Evolutionary conservation across 352 stramenopile genomes (phyloP), one percentile per base, ranked within the genome.

Genomic region (Globisporangium nunn): DNA sequence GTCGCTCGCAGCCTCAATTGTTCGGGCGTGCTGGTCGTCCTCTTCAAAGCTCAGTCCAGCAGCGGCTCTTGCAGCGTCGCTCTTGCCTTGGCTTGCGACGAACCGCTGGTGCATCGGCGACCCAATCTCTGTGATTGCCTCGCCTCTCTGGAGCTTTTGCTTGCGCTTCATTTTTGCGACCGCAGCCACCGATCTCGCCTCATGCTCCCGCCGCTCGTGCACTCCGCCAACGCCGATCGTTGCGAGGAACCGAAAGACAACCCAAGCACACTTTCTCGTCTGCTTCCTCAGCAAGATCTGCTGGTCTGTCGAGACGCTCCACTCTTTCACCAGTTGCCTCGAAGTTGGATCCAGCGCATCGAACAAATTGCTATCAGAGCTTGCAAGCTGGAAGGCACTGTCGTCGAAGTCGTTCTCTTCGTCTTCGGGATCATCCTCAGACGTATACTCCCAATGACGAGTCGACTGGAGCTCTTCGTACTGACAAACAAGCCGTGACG

Each of bases 181-280:
- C 11, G 79, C 72, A 30, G 85, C 81, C 18, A 80, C 72, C 5
- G 68, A 74, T n/a, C 72, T 76, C 1, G 85, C 81, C 62, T 95
- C 85, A 28, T 68, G 80, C 56, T 95, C 82, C 44, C 74, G 72
- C 11, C 85, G 71, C 50, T 92, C 83, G 33, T 85, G 70, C 31
- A 76, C 75, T 14, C 79, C 85, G 39, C 74, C 85, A 15, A 95
- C 85, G 2, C 75, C 78, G 6, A 85, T 78, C 8, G 78, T 81
- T 5, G 78, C 73, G 23, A 95, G 67, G 58, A 93, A 90, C 1
- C 81, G 75, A 49, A 95, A 95, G 28, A 93, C 78, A 40, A 92
- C 76, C 82, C 82, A 93, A 6, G 85, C 82, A 28, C 81, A 91
- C 40, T 64, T 70, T 58, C 71, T 74, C 1, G 80, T 82, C 46